Evolutionary conservation across 2,329 filamentous ascomycete species (phyloP).

Genomic region (Fusarium poae): DNA sequence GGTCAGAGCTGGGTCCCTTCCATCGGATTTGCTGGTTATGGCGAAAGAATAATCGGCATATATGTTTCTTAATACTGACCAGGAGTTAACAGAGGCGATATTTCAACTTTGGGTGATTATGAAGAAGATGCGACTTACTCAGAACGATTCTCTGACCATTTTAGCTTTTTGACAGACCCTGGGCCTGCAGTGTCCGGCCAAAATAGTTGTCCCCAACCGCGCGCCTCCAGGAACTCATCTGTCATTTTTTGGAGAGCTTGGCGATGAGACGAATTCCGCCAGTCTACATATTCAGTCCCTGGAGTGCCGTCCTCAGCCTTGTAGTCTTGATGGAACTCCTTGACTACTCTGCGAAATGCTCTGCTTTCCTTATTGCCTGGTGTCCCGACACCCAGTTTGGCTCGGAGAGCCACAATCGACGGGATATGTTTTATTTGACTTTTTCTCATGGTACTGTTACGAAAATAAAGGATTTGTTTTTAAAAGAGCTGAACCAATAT

Average conservation of each 20-base stretch:
- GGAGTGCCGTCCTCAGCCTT: neutral
- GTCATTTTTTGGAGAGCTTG: neutral
- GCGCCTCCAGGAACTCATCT: neutral
- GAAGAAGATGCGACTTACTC: neutral
- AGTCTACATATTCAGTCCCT: neutral
- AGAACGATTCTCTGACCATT: neutral
- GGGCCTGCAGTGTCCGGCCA: neutral
- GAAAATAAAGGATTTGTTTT: too few relatives aligned
- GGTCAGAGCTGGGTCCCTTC: neutral
- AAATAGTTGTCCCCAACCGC: neutral
- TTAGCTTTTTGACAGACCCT: neutral
- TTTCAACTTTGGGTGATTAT: too few relatives aligned
- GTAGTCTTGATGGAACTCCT: neutral
- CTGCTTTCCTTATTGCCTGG: neutral
- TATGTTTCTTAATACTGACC: neutral
- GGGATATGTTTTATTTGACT: neutral
- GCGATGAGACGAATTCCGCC: neutral
- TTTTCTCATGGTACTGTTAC: neutral
- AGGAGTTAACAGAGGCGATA: neutral
- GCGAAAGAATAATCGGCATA: neutral
- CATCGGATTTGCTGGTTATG: neutral
- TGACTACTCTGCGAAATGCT: neutral
- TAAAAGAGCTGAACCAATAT: neutral
- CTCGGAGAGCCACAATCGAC: neutral
- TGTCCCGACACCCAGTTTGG: neutral